A percentile compares a stretch with the other conserved stretches of the same genome.
Evolutionary conservation across 352 stramenopile genomes (phyloP).

Genomic region (Pythium brachiatum): DNA sequence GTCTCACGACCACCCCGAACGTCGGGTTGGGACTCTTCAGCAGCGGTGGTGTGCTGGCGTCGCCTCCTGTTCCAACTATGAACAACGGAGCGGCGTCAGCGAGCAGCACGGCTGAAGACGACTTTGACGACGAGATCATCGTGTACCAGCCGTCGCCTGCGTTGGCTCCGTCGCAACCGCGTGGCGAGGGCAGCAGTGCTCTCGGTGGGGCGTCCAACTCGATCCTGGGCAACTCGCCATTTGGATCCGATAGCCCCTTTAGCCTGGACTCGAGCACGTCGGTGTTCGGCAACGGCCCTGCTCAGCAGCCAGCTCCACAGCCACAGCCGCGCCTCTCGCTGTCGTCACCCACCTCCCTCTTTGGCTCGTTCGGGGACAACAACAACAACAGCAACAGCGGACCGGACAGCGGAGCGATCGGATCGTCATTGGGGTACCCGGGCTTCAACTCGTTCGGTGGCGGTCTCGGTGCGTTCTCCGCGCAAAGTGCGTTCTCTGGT

Average conservation of each 20-base stretch:
- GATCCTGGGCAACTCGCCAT: conserved; percentile 18
- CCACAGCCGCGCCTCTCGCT: conserved; percentile 8
- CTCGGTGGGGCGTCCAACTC: conserved; percentile 32
- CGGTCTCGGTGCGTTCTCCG: conserved; percentile 29
- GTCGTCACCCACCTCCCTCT: conserved; percentile 21
- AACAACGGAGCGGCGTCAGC: neutral
- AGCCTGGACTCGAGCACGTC: conserved; percentile 15
- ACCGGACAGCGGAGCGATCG: conserved; percentile 25
- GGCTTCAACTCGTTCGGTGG: conserved; percentile 66
- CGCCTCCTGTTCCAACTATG: neutral
- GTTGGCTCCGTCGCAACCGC: conserved; percentile 23
- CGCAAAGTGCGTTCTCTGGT: conserved; percentile 15
- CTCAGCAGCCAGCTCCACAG: neutral
- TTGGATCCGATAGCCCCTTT: conserved; percentile 23
- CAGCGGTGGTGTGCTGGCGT: neutral
- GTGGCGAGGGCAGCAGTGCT: conserved; percentile 25
- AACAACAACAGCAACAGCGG: conserved; percentile 3
- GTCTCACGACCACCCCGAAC: neutral
- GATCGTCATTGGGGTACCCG: conserved; percentile 51
- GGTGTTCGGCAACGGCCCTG: neutral
- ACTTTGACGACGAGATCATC: conserved; percentile 86
- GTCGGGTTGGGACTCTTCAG: conserved; percentile 10
- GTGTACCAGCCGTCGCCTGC: conserved; percentile 69
- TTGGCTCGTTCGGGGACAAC: conserved; percentile 8
- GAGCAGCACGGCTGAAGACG: conserved; percentile 29